Percentiles rank a stretch among this genome's conserved stretches.
Conservation (phyloP, 1,284 basidiomycete genomes). For the Takashimella koratensis region DNA sequence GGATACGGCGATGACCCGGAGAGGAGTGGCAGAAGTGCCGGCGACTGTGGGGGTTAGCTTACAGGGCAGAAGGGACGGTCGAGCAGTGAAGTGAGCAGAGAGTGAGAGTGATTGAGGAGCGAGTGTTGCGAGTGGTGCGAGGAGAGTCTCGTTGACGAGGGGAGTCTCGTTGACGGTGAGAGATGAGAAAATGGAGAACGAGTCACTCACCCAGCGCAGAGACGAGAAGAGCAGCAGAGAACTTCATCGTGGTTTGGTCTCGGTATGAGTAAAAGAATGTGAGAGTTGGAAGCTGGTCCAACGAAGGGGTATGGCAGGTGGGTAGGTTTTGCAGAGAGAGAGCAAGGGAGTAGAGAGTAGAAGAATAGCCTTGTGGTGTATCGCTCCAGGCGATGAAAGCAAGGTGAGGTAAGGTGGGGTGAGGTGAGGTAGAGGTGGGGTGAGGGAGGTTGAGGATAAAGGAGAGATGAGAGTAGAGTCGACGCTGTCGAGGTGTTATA, state of each 20-base stretch:
- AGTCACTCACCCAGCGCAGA: slow-evolving; percentile 21
- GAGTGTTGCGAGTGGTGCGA: too few relatives aligned
- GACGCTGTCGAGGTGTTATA: too few relatives aligned
- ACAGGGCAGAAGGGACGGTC: not conserved
- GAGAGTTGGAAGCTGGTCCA: too few relatives aligned
- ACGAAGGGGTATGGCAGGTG: too few relatives aligned
- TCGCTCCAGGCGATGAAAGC: too few relatives aligned
- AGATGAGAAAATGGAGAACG: not conserved
- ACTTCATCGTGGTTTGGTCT: slow-evolving; percentile 19
- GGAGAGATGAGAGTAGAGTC: not conserved
- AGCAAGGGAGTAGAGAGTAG: too few relatives aligned
- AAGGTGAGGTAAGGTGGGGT: not conserved
- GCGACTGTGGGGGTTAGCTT: slow-evolving; percentile 9
- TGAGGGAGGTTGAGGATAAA: not conserved
- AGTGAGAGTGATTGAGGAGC: too few relatives aligned
- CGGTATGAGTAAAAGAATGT: not conserved
- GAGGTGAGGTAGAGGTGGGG: not conserved
- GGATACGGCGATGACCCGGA: slow-evolving; percentile 13
- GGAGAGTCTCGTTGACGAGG: not conserved
- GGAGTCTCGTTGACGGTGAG: not conserved
- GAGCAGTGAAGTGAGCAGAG: not conserved
- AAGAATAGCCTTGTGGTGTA: too few relatives aligned
- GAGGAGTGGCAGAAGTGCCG: slow-evolving; percentile 14
- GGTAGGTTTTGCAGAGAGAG: not conserved
- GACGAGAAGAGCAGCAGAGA: slow-evolving; percentile 15